Base-by-base conservation (phyloP, 345 rosid species). In the Boechera stricta region DNA sequence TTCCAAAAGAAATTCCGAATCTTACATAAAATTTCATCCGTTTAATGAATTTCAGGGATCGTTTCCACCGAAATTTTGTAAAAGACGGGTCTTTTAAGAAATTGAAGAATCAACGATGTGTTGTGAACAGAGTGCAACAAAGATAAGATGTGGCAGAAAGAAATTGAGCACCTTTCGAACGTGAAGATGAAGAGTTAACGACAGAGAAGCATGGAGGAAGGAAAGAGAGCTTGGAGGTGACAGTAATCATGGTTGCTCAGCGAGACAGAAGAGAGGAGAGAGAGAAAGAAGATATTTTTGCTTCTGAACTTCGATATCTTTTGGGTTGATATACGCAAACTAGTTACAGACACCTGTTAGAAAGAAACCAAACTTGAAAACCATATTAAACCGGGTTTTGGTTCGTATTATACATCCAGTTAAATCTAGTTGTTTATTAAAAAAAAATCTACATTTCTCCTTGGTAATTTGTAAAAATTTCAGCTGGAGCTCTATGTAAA, bases 121-220 rank as follows among this genome's bases (percentile, higher is more conserved):
- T 56, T 42, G 32, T 63, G 33, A 26, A 56, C 41, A 62, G 64
- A 76, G 13, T 26, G 24, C 61, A 32, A 52, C 2, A 64, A 13
- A 77, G 31, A 77, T 21, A 33, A 26, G 51, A 38, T 15, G 32
- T 42, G 38, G 51, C 44, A 54, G 71, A 55, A 54, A 3, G 18
- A 67, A 60, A 73, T 8, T 60, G 45, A 73, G 69, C 51, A 86
- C 90, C 92, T 77, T 87, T 77, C 1, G 92, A 80, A 29, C 88
- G 71, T 8, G 81, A 65, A 41, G 85, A 78, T 6, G 81, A 72
- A 51, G 84, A 84, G 11, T 84, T 63, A 16, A 76, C 75, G 12
- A 81, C 75, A 6, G 86, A 71, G 75, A 72, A 57, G 67, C 55
- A 47, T 11, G 54, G 77, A 72, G 79, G 64, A 75, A 64, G 52